Conservation (phyloP, 106 monocot genomes). For the Apostasia ramifera region DNA sequence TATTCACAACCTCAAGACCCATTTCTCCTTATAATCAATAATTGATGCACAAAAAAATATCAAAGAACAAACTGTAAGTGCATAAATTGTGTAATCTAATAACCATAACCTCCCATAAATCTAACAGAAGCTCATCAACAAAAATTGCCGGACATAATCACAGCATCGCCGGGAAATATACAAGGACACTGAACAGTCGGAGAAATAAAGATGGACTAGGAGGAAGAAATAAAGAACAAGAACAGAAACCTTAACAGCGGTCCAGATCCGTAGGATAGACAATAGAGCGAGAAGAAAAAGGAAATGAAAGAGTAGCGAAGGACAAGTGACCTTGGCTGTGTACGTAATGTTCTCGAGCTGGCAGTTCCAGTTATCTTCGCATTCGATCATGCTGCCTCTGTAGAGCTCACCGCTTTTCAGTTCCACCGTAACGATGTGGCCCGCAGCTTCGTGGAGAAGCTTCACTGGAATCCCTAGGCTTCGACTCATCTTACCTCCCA, state of each 20-base stretch:
- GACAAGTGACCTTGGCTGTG: constrained; percentile 45
- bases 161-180: too few species aligned
- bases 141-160: too few species aligned
- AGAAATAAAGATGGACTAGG: background rate
- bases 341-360: constrained; percentile 72
- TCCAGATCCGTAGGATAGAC: background rate
- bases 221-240: background rate
- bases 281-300: background rate
- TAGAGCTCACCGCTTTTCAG: constrained; percentile 78
- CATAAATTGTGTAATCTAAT: too few species aligned
- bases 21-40: too few species aligned
- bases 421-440: constrained; percentile 70
- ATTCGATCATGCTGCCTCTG: constrained; percentile 70
- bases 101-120: too few species aligned
- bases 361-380: constrained; percentile 87
- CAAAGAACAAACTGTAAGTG: too few species aligned
- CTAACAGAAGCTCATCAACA: too few species aligned
- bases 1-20: too few species aligned
- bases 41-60: too few species aligned
- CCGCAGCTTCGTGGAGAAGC: constrained; percentile 75
- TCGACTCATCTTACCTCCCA: constrained; percentile 39
- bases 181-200: background rate
- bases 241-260: background rate
- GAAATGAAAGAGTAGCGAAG: background rate
- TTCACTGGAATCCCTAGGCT: constrained; percentile 83